Conservation (phyloP, 805 yeast genomes). For the Kodamaea fukazawae region DNA sequence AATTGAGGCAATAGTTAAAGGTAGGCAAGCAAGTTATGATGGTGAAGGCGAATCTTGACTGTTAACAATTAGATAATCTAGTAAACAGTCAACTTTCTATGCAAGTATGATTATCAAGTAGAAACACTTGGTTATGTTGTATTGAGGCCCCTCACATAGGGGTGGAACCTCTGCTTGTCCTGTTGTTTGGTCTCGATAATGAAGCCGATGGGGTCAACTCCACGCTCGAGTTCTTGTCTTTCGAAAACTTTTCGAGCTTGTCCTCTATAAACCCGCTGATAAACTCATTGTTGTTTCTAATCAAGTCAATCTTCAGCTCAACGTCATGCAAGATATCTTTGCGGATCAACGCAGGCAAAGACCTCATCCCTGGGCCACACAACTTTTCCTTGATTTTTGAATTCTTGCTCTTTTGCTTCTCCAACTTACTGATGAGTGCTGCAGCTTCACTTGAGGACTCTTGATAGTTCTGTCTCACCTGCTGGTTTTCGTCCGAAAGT, state of each 20-base stretch:
- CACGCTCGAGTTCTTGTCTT: constrained; percentile 31
- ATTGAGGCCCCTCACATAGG: constrained; percentile 22
- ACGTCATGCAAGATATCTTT: constrained; percentile 31
- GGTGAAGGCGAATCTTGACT: too few species aligned
- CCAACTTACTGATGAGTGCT: constrained; percentile 22
- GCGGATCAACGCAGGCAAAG: constrained; percentile 33
- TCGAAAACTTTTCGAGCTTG: constrained; percentile 32
- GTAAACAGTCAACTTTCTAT: too few species aligned
- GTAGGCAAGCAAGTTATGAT: too few species aligned
- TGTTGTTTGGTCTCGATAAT: constrained; percentile 30
- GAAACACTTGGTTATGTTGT: too few species aligned
- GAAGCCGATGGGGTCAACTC: constrained; percentile 30
- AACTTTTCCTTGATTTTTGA: constrained; percentile 19
- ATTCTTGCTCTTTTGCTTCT: constrained; percentile 19
- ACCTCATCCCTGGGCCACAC: constrained; percentile 34
- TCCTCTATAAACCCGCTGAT: constrained; percentile 26
- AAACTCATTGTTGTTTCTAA: constrained; percentile 30
- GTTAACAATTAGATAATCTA: too few species aligned
- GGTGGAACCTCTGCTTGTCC: constrained; percentile 40
- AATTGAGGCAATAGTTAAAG: too few species aligned
- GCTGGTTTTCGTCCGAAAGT: constrained; percentile 29
- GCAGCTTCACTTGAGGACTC: constrained; percentile 33
- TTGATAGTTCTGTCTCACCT: constrained; percentile 31
- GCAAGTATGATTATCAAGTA: too few species aligned
- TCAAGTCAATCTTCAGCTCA: constrained; percentile 24